Conservation (phyloP, 75 land plant genomes). For the Pinus tabuliformis region DNA sequence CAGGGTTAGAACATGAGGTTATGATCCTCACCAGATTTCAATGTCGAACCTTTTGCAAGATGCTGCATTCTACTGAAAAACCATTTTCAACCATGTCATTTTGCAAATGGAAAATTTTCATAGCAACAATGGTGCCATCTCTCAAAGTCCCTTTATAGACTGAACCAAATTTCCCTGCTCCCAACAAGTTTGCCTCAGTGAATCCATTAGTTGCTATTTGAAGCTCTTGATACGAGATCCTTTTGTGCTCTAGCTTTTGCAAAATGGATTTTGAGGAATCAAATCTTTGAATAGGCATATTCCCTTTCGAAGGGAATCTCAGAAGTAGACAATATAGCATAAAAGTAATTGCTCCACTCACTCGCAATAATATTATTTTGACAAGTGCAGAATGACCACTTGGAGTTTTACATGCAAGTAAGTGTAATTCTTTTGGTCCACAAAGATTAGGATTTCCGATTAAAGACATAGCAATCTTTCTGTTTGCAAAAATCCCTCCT, state of each 20-base stretch:
- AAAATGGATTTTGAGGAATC: not conserved
- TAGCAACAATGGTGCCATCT: not conserved
- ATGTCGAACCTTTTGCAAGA: not conserved
- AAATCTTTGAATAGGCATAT: too few relatives aligned
- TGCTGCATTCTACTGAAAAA: not conserved
- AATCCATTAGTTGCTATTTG: not conserved
- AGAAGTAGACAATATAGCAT: not conserved
- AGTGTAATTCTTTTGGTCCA: not conserved
- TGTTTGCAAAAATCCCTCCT: not conserved
- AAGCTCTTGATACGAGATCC: not conserved
- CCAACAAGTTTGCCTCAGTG: not conserved
- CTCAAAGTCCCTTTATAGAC: not conserved
- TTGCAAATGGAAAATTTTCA: not conserved
- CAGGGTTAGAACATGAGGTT: not conserved
- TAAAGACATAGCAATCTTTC: not conserved
- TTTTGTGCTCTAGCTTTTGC: not conserved
- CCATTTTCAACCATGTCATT: not conserved
- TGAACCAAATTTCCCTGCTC: not conserved
- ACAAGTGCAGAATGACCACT: not conserved
- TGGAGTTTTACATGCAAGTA: not conserved
- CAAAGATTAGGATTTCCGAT: conserved; percentile 4
- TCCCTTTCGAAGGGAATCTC: not conserved
- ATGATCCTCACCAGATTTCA: conserved; percentile 1
- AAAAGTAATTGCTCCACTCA: not conserved
- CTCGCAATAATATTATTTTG: not conserved